Percentiles rank a stretch among this genome's conserved stretches.
These are phyloP conservation scores for Cucurbita moschata DNA, from an alignment of 306 rosid species.

Conservation along the genomic window DNA sequence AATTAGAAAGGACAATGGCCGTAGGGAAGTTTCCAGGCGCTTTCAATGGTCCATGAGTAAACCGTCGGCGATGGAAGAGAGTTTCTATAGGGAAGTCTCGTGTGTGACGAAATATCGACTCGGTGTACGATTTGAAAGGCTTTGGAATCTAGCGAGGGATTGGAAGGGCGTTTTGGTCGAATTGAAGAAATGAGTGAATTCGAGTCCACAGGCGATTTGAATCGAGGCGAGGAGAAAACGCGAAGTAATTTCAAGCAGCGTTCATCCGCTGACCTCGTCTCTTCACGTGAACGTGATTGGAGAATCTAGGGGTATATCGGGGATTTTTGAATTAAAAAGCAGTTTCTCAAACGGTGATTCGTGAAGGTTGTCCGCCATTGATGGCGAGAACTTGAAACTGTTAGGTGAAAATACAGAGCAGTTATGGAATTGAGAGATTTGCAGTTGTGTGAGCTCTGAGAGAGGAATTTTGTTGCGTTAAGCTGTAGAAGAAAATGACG, in stretches of 20 bases:
- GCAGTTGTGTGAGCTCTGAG: not conserved
- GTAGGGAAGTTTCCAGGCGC: not conserved
- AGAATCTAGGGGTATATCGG: not conserved
- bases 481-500: not conserved
- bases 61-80: constrained; percentile 4
- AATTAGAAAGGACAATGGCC: not conserved
- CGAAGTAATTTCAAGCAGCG: not conserved
- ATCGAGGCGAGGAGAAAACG: constrained; percentile 12
- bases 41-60: not conserved
- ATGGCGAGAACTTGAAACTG: not conserved
- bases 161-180: constrained; percentile 6
- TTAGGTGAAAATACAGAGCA: not conserved
- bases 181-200: not conserved
- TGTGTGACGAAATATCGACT: constrained; percentile 2
- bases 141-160: constrained; percentile 3
- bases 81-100: not conserved
- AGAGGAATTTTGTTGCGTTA: not conserved
- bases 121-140: not conserved
- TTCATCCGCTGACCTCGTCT: not conserved
- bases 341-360: constrained; percentile 1
- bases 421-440: not conserved
- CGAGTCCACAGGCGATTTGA: not conserved
- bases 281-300: not conserved
- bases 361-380: not conserved
- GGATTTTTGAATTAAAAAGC: not conserved